phyloP scores from a whole-genome alignment of 2,329 filamentous ascomycete species.

The Penicillium sp. region DNA sequence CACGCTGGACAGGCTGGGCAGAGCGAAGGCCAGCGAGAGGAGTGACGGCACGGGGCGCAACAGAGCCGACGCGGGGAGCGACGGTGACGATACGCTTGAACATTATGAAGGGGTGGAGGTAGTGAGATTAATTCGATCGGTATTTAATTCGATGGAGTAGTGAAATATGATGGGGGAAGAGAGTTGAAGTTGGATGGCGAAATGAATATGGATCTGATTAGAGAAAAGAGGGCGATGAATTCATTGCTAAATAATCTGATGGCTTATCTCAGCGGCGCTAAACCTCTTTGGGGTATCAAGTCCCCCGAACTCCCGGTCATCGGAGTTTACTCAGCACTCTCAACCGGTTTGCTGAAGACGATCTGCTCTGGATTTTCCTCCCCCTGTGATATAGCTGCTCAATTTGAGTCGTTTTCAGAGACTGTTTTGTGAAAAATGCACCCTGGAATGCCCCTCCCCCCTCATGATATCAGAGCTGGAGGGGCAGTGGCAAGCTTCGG shows the following conservation, averaged over 20 bases:
- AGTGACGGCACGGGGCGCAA: slow-evolving; percentile 53
- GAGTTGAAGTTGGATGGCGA: slow-evolving; percentile 1
- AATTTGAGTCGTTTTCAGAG: not conserved
- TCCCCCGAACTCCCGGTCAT: slow-evolving; percentile 26
- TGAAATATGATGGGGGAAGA: not conserved
- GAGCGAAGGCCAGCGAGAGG: slow-evolving; percentile 50
- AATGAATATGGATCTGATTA: slow-evolving; percentile 26
- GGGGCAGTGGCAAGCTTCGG: slow-evolving; percentile 16
- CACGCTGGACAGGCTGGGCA: slow-evolving; percentile 43
- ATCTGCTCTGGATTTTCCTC: no score
- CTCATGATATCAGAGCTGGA: slow-evolving; percentile 21
- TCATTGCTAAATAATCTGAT: slow-evolving; percentile 35
- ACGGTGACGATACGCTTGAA: slow-evolving; percentile 61
- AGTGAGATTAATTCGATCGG: slow-evolving; percentile 1
- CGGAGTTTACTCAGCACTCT: slow-evolving; percentile 26
- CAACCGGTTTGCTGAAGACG: slow-evolving; percentile 2
- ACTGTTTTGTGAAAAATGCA: not conserved
- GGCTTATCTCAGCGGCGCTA: slow-evolving; percentile 24
- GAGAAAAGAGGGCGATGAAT: slow-evolving; percentile 27
- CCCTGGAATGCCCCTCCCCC: not conserved
- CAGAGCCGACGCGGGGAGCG: slow-evolving; percentile 57
- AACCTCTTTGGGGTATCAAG: slow-evolving; percentile 14
- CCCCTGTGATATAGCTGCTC: not conserved
- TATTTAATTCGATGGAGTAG: slow-evolving; percentile 3
- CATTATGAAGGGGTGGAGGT: slow-evolving; percentile 48